Evolutionary conservation across 2,329 filamentous ascomycete species (phyloP), one percentile per base, ranked within the genome.

Genomic region (Stagonosporopsis vannaccii): DNA sequence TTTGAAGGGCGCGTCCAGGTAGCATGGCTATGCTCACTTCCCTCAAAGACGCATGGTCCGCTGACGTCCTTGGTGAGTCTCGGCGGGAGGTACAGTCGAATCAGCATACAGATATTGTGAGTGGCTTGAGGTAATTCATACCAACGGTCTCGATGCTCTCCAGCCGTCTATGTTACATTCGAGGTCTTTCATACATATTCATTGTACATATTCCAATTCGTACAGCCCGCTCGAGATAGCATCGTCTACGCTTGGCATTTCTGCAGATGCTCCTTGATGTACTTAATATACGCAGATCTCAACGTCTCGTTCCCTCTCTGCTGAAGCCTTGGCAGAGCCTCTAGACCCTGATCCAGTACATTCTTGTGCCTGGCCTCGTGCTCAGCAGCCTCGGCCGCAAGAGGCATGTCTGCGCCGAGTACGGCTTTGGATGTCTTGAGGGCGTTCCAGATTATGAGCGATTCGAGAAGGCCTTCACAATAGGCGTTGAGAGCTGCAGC

Each of bases 391-490:
- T 67, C 65, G 2, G 61, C 51, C 0, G 65, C 61, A 46, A 66
- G 60, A 8, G 73, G 74, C 60, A 77, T 74, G 8, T 75, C 56
- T 4, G 55, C 53, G 9, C 75, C 75, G 0, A 81, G 72, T 4
- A 81, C 74, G 30, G 73, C 72, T 46, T 71, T 69, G 1, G 79
- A 75, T 4, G 80, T 71, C 42, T 63, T 69, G n/a, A 81, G 70
- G n/a, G 75, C 79, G 54, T 80, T 78, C 73, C 74, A 79, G 20
- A 80, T 63, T 12, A 76, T 72, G 9, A 79, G 62, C 4, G 70
- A 65, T 4, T 67, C 61, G 8, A 74, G 42, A 28, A 78, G 70
- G 4, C 66, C 58, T 46, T 61, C 62, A 59, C 25, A 48, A 50
- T 59, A 54, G 28, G 28, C 8, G n/a, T 25, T 44, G 7, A 51